Conservation (phyloP, 805 yeast genomes). For the Monosporozyma aerobia region DNA sequence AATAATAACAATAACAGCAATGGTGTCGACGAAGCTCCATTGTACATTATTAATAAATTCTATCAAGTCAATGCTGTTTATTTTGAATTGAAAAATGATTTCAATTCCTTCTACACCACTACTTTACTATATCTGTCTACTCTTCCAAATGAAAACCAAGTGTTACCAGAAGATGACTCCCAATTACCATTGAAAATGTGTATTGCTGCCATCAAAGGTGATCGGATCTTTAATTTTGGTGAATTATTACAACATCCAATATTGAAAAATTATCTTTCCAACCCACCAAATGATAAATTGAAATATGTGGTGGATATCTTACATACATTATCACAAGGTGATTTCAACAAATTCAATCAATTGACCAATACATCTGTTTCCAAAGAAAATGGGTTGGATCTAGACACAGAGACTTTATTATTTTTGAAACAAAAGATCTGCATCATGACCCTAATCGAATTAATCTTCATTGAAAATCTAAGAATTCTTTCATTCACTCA, state of each 20-base stretch:
- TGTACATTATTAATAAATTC: slow-evolving; percentile 69
- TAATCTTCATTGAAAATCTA: slow-evolving; percentile 70
- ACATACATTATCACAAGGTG: slow-evolving; percentile 66
- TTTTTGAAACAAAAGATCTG: slow-evolving; percentile 82
- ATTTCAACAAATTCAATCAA: slow-evolving; percentile 55
- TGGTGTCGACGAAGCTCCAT: slow-evolving; percentile 43
- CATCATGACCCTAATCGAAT: slow-evolving; percentile 82
- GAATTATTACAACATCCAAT: slow-evolving; percentile 88
- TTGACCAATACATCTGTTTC: slow-evolving; percentile 20
- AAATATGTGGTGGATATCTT: slow-evolving; percentile 67
- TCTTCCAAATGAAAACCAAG: slow-evolving; percentile 31
- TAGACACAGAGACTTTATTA: slow-evolving; percentile 40
- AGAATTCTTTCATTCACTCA: slow-evolving; percentile 66
- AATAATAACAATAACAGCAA: not conserved
- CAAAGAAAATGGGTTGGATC: slow-evolving; percentile 27
- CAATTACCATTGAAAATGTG: slow-evolving; percentile 63
- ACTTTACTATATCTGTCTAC: slow-evolving; percentile 78
- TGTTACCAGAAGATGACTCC: slow-evolving; percentile 13
- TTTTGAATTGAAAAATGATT: slow-evolving; percentile 67
- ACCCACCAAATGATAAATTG: slow-evolving; percentile 4
- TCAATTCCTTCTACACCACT: slow-evolving; percentile 71
- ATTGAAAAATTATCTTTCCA: slow-evolving; percentile 27
- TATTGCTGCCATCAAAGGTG: slow-evolving; percentile 82
- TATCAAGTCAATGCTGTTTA: slow-evolving; percentile 73
- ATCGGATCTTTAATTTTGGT: slow-evolving; percentile 88